Conservation (phyloP, 2,329 filamentous ascomycete genomes). For the Colletotrichum spinosum region DNA sequence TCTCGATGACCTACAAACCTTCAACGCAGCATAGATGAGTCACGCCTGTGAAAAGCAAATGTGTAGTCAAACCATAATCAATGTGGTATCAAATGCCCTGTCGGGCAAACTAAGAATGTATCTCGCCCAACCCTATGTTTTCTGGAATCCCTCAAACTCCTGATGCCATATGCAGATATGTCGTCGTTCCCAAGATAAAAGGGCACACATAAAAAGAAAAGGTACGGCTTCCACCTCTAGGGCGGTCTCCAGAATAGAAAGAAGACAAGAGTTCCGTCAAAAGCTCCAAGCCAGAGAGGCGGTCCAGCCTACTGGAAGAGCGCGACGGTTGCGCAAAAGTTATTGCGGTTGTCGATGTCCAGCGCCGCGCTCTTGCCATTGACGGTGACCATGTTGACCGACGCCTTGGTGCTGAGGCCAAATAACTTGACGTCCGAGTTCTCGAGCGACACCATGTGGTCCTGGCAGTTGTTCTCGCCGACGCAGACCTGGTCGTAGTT, state of each 20-base stretch:
- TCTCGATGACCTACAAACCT: not conserved
- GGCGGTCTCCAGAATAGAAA: conserved; percentile 4
- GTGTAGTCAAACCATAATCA: conserved; percentile 14
- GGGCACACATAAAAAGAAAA: conserved; percentile 1
- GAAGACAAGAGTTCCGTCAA: not conserved
- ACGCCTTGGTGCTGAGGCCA: conserved; percentile 80
- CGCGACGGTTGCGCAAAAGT: conserved; percentile 72
- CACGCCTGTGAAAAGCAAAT: not conserved
- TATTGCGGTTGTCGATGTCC: conserved; percentile 73
- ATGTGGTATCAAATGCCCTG: conserved; percentile 16
- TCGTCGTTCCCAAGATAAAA: conserved; percentile 9
- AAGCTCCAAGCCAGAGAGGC: conserved; percentile 13
- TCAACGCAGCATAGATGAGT: not conserved
- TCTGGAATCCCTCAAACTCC: conserved; percentile 24
- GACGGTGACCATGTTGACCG: conserved; percentile 77
- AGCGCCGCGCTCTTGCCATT: conserved; percentile 65
- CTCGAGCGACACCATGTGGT: conserved; percentile 81
- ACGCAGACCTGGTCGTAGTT: conserved; percentile 83
- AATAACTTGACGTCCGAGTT: conserved; percentile 72
- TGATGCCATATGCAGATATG: conserved; percentile 17
- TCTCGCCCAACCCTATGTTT: conserved; percentile 20
- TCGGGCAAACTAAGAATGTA: conserved; percentile 23
- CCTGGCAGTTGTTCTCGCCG: conserved; percentile 75
- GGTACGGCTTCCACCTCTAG: not conserved
- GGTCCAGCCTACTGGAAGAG: conserved; percentile 51